A percentile compares a stretch with the other conserved stretches of the same genome.
Evolutionary conservation across 495 filamentous ascomycete genomes (phyloP).

Genomic region (Endocarpon pusillum): DNA sequence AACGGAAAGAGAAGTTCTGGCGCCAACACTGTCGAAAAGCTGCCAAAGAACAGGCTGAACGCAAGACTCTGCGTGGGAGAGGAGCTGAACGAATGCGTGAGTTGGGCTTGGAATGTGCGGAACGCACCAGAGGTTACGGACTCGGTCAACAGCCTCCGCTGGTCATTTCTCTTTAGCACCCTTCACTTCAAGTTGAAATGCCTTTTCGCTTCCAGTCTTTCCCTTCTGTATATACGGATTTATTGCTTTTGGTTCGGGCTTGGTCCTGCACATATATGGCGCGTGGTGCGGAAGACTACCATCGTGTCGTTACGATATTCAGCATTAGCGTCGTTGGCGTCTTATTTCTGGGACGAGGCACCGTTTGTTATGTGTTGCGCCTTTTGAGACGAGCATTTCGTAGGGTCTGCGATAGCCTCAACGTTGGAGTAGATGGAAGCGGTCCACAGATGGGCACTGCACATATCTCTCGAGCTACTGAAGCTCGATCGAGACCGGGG

Average conservation of each 20-base stretch:
- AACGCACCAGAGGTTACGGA: conserved; percentile 47
- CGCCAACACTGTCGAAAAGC: conserved; percentile 63
- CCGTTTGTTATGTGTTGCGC: too few relatives aligned
- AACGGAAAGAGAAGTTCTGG: conserved; percentile 76
- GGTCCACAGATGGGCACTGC: too few relatives aligned
- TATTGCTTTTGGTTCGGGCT: conserved; percentile 13
- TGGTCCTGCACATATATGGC: conserved; percentile 26
- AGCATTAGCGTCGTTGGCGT: too few relatives aligned
- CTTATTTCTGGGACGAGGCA: too few relatives aligned
- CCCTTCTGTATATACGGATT: conserved; percentile 26
- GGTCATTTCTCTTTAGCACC: conserved; percentile 59
- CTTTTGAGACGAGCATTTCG: too few relatives aligned
- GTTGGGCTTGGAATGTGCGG: conserved; percentile 73
- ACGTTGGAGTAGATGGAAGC: too few relatives aligned
- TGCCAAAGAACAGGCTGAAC: conserved; percentile 40
- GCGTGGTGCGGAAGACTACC: too few relatives aligned
- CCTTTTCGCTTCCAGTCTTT: conserved; percentile 5
- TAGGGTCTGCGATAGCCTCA: too few relatives aligned
- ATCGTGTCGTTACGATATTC: too few relatives aligned
- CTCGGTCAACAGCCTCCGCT: conserved; percentile 46
- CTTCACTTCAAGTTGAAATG: conserved; percentile 7
- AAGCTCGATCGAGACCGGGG: too few relatives aligned
- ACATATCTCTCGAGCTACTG: too few relatives aligned
- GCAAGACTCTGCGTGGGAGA: conserved; percentile 53
- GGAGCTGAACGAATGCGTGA: conserved; percentile 90